Evolutionary conservation across 2,329 filamentous ascomycete species (phyloP).

Genomic region (Lecanoromycetidae sp.): DNA sequence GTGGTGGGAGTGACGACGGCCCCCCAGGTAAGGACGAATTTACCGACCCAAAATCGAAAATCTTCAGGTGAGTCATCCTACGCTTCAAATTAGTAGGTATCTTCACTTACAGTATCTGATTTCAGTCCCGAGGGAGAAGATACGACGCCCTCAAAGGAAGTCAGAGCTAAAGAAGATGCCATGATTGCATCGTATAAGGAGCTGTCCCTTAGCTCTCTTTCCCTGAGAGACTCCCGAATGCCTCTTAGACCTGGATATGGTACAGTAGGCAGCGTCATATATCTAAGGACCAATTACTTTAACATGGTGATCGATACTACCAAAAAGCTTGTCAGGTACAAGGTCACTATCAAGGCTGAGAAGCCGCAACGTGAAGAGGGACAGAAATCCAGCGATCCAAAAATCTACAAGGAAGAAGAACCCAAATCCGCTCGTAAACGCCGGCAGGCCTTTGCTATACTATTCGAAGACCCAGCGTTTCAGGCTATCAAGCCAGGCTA

Average conservation of each 20-base stretch:
- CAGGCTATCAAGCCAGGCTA: neutral
- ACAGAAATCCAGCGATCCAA: neutral
- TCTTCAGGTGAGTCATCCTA: conserved; percentile 10
- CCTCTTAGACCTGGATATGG: conserved; percentile 17
- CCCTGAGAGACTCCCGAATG: conserved; percentile 9
- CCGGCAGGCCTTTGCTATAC: conserved; percentile 4
- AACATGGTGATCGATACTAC: conserved; percentile 7
- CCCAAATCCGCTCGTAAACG: conserved; percentile 1
- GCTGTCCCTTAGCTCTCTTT: conserved; percentile 10
- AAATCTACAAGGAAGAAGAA: neutral
- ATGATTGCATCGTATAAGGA: conserved; percentile 1
- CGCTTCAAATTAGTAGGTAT: neutral
- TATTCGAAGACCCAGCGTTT: conserved; percentile 2
- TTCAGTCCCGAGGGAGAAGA: neutral
- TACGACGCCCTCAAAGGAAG: neutral
- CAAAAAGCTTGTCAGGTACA: conserved; percentile 12
- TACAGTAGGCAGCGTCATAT: conserved; percentile 9
- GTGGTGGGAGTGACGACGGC: neutral
- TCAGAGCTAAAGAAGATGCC: conserved; percentile 5
- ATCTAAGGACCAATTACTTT: conserved; percentile 19
- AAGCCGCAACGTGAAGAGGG: neutral
- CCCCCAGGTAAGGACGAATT: neutral
- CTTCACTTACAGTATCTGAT: neutral
- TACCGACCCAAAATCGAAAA: neutral
- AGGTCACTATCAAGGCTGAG: neutral